Base-by-base conservation (phyloP, 371 early-diverging fungal genomes). In the Mucor saturninus region DNA sequence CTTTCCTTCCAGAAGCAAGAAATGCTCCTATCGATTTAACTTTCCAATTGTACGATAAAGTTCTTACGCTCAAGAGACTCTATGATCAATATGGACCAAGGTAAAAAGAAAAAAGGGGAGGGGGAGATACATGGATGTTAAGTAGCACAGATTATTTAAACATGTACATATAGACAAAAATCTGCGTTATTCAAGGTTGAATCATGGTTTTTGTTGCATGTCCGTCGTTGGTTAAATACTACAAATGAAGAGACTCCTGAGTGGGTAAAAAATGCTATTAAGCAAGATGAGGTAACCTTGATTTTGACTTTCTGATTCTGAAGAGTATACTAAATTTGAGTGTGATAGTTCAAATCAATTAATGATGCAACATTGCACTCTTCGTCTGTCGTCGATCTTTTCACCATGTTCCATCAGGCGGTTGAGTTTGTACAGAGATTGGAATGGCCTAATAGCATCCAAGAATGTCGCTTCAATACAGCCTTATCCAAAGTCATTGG, bases 341-440 rank as follows among this genome's bases (percentile, higher is more conserved):
- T 55, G 58, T 55, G 43, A 35, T 73, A 90, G 86, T 86, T 86
- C 71, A 72, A 82, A 65, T 61, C 80, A 54, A 73, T 86, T 55
- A 85, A 81, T 65, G 86, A 85, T 0, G 81, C 80, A 9, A 86
- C 89, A 11, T 75, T 81, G 28, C 91, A 93, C 66, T 92, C 94
- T 2, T 91, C 92, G 6, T 93, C 94, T 0, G 89, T 91, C 40
- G 85, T 91, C 9, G 94, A 93, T 68, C 67, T 93, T 6, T 84
- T 91, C 56, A 81, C 87, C 35, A 88, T 89, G 73, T 91, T 93
- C 63, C 85, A 90, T 51, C 90, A 92, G 70, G 88, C 90, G 6
- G 77, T 89, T 14, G 86, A 88, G 7, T 88, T 87, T 71, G 74
- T 90, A 13, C 84, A 86, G 54, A 81, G 79, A n/a, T 59, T 93